Conservation (phyloP, 78 protist species). For the Isochrysis galbana region DNA sequence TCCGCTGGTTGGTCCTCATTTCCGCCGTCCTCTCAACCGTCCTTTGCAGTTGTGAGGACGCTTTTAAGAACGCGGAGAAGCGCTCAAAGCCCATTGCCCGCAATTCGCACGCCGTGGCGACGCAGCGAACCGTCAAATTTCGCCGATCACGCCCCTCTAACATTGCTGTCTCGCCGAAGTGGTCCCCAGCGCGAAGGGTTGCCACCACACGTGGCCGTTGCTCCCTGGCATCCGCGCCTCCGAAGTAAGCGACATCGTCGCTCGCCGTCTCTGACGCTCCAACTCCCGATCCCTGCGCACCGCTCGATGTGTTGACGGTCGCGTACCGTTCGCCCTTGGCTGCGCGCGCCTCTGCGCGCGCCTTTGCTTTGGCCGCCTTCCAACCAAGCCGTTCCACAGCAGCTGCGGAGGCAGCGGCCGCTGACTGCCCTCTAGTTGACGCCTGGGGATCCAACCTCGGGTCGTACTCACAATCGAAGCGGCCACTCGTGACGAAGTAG, state of each 20-base stretch:
- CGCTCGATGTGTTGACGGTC: not conserved
- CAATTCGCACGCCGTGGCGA: not conserved
- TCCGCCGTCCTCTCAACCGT: not conserved
- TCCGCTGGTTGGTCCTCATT: not conserved
- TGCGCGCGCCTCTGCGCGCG: not conserved
- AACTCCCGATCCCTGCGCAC: not conserved
- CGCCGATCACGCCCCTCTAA: not conserved
- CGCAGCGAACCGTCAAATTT: not conserved
- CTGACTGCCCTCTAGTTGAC: no score
- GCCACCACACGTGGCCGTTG: not conserved
- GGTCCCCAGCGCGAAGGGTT: not conserved
- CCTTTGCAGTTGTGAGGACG: not conserved
- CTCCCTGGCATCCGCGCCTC: not conserved
- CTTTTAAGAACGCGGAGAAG: not conserved
- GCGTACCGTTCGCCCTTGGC: not conserved
- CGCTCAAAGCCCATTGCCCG: not conserved
- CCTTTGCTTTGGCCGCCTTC: no score
- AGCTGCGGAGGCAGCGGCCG: no score
- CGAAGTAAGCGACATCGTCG: no score
- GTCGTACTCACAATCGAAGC: not conserved
- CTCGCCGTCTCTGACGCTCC: not conserved
- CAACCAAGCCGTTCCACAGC: no score
- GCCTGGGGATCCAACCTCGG: not conserved
- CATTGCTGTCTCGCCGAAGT: conserved; percentile 25
- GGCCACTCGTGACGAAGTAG: not conserved